Evolutionary conservation across 202 grass and related monocot genomes (phyloP), one percentile per base, ranked within the genome.

Genomic region (Setaria viridis): DNA sequence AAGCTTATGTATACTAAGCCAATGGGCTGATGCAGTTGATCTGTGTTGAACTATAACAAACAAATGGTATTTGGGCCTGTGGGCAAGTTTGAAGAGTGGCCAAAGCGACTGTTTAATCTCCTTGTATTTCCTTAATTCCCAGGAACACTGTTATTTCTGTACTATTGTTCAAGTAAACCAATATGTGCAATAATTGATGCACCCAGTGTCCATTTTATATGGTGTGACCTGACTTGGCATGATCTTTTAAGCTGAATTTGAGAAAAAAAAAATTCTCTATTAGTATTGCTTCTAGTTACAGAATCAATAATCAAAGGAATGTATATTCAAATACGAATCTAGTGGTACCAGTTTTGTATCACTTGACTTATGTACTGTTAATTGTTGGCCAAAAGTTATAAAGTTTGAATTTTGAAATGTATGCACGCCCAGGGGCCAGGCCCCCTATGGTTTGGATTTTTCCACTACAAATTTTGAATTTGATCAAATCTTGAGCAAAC

Each of bases 1-100:
- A 16, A 43, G 49, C 10, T 43, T 11, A 43, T 71, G 5, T 49
- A 46, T 79, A 79, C 59, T 13, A 59, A 42, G 55, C 20, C 43
- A 72, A 32, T 86, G 70, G 42, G 42, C 29, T 85, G 29, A 20
- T 85, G 11, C 19, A 50, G 64, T 78, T 70, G 19, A 50, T 78
- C 49, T 35, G 25, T 13, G 11, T 37, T 33, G 29, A 72, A 51
- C 56, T 85, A 58, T 58, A 29, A 19, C 20, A 68, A 30, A 29
- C 5, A 42, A 80, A 33, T 29, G 15, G 11, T 57, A 54, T 73
- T 63, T 45, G 64, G 45, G 9, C 15, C 15, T 55, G 45, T 67
- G 71, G 1, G 32, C 20, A 76, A 79, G 34, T 70, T 57, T 62
- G 68, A 74, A 34, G 84, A 55, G 21, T 54, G 55, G 6, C 50